Evolutionary conservation across 1,284 basidiomycete species (phyloP).

Genomic region (Melampsora larici-populina): DNA sequence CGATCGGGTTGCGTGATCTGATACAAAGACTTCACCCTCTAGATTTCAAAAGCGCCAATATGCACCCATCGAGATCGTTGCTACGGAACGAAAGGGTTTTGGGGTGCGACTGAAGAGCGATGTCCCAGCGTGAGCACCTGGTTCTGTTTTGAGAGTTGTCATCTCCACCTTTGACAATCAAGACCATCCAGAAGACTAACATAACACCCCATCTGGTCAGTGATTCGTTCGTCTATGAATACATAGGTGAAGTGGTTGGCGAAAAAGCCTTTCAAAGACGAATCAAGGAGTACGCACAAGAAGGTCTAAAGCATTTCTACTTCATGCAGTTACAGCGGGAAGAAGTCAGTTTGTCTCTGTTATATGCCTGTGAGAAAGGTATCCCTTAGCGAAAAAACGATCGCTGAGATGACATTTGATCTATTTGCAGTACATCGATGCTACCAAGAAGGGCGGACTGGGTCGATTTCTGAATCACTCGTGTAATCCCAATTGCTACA

Average conservation of each 20-base stretch:
- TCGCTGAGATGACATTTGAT: background rate
- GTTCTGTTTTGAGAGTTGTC: conserved; percentile 18
- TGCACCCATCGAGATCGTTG: conserved; percentile 80
- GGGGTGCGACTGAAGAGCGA: conserved; percentile 74
- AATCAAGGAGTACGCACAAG: conserved; percentile 87
- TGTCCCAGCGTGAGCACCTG: conserved; percentile 66
- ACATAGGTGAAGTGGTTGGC: conserved; percentile 92
- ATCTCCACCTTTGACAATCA: background rate
- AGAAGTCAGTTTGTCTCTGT: conserved; percentile 63
- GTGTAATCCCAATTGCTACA: conserved; percentile 95
- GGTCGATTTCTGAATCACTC: conserved; percentile 98
- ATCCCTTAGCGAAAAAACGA: background rate
- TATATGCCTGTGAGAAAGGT: background rate
- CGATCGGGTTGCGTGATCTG: background rate
- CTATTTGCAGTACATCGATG: conserved; percentile 79
- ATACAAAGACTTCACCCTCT: conserved; percentile 3
- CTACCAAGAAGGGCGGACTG: conserved; percentile 92
- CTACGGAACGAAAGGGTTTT: conserved; percentile 93
- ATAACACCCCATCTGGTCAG: conserved; percentile 56
- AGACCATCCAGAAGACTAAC: background rate
- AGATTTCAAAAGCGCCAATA: conserved; percentile 86
- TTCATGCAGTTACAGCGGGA: conserved; percentile 99
- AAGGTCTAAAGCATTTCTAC: conserved; percentile 95
- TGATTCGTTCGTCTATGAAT: conserved; percentile 93
- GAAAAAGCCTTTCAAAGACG: conserved; percentile 82